Conservation (phyloP, 2,329 filamentous ascomycete species). For the Ascochyta pisi region DNA sequence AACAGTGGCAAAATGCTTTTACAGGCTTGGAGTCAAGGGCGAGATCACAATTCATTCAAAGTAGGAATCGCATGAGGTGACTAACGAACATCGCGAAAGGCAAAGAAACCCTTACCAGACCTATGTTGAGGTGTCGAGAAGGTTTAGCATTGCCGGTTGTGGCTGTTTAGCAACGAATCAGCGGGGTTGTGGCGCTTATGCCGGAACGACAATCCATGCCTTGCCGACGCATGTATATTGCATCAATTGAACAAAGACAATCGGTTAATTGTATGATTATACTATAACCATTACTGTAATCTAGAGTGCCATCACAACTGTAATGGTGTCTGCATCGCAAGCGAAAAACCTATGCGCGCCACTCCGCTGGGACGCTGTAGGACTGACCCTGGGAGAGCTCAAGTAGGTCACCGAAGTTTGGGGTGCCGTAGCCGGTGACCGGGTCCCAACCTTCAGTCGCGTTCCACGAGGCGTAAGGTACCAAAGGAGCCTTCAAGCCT, state of each 20-base stretch:
- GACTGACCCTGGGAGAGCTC: conserved; percentile 29
- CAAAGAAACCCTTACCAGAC: not conserved
- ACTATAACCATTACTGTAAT: not conserved
- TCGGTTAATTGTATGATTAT: not conserved
- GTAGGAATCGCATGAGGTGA: not conserved
- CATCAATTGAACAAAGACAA: not conserved
- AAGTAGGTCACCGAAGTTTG: conserved; percentile 45
- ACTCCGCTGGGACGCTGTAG: conserved; percentile 16
- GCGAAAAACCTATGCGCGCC: not conserved
- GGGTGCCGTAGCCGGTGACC: conserved; percentile 54
- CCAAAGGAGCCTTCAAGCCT: conserved; percentile 47
- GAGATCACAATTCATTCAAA: not conserved
- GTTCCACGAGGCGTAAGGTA: conserved; percentile 59
- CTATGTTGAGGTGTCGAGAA: not conserved
- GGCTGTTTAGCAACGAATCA: conserved; percentile 6
- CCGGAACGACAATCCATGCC: not conserved
- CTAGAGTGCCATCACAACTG: too few relatives aligned
- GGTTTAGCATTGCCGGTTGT: conserved; percentile 6
- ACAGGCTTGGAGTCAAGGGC: not conserved
- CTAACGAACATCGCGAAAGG: not conserved
- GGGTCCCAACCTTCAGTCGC: conserved; percentile 60
- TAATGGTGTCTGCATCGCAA: too few relatives aligned
- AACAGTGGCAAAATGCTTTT: not conserved
- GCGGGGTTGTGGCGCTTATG: not conserved
- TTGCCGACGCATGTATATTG: not conserved